phyloP scores from a whole-genome alignment of 2,329 filamentous ascomycete species.

The Nemania diffusa region DNA sequence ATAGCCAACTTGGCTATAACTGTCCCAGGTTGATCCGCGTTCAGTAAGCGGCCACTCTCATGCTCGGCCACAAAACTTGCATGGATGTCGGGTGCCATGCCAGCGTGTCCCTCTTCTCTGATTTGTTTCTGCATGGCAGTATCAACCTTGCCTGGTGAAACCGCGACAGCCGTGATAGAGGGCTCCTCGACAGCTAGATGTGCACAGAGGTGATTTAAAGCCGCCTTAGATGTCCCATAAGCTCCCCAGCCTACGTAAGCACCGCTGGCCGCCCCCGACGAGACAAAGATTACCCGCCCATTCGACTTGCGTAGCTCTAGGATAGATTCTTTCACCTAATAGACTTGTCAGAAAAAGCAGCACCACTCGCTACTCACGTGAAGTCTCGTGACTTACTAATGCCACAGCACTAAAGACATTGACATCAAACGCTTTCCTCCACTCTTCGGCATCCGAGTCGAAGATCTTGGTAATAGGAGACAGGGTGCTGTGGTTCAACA shows the following conservation, averaged over 20 bases:
- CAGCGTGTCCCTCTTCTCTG: constrained; percentile 65
- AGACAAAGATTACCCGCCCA: constrained; percentile 80
- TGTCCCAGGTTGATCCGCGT: constrained; percentile 83
- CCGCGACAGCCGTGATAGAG: constrained; percentile 74
- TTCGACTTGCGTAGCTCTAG: constrained; percentile 73
- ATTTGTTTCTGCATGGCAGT: constrained; percentile 92
- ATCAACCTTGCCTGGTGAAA: constrained; percentile 84
- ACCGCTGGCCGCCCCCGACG: constrained; percentile 77
- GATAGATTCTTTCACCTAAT: constrained; percentile 75
- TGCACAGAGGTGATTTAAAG: constrained; percentile 79
- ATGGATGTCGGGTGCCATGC: constrained; percentile 68
- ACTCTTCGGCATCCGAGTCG: constrained; percentile 75
- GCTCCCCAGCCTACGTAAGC: constrained; percentile 79
- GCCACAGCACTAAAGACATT: constrained; percentile 88
- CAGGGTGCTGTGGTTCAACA: constrained; percentile 88
- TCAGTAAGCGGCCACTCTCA: constrained; percentile 76
- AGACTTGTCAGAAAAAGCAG: constrained; percentile 42
- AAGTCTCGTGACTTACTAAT: constrained; percentile 66
- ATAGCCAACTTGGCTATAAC: constrained; percentile 85
- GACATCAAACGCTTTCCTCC: constrained; percentile 79
- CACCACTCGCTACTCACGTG: background rate
- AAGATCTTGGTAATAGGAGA: constrained; percentile 78
- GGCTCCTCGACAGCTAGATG: constrained; percentile 83
- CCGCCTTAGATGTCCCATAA: constrained; percentile 86
- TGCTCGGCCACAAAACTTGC: constrained; percentile 75